Conservation (phyloP, 371 early-diverging fungal species). For the Apophysomyces elegans region DNA sequence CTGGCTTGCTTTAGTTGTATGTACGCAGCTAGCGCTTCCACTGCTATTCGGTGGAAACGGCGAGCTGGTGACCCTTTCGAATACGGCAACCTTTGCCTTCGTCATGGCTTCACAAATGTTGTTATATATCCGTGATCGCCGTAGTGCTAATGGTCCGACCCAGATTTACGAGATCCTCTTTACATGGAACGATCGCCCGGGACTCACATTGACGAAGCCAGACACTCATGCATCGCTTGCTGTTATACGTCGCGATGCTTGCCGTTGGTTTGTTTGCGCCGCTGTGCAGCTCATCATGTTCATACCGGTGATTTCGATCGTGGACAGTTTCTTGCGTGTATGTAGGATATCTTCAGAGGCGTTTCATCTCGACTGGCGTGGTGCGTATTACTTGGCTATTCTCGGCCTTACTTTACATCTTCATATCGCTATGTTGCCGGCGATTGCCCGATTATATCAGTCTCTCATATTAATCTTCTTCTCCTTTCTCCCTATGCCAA, state of each 20-base stretch:
- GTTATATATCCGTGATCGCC: conserved; percentile 26
- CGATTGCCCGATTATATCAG: conserved; percentile 20
- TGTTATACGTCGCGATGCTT: conserved; percentile 22
- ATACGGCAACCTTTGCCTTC: conserved; percentile 21
- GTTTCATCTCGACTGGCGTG: background rate
- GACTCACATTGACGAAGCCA: background rate
- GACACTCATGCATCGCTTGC: background rate
- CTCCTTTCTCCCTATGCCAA: background rate
- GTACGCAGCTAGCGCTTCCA: background rate
- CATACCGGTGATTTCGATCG: conserved; percentile 23
- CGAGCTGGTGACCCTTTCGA: conserved; percentile 14
- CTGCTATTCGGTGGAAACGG: conserved; percentile 7
- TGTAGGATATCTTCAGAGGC: conserved; percentile 29
- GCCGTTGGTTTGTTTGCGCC: conserved; percentile 18
- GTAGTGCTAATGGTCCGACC: conserved; percentile 2
- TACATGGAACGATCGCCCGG: conserved; percentile 27
- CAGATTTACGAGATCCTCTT: conserved; percentile 16
- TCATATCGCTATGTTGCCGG: conserved; percentile 29
- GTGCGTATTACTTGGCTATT: conserved; percentile 22
- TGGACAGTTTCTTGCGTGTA: conserved; percentile 33
- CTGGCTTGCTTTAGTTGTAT: background rate
- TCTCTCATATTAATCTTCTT: background rate
- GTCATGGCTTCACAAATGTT: conserved; percentile 33
- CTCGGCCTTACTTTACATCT: conserved; percentile 26
- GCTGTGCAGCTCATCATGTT: conserved; percentile 15